Conservation (phyloP, 495 filamentous ascomycete genomes). For the Cudoniella acicularis region DNA sequence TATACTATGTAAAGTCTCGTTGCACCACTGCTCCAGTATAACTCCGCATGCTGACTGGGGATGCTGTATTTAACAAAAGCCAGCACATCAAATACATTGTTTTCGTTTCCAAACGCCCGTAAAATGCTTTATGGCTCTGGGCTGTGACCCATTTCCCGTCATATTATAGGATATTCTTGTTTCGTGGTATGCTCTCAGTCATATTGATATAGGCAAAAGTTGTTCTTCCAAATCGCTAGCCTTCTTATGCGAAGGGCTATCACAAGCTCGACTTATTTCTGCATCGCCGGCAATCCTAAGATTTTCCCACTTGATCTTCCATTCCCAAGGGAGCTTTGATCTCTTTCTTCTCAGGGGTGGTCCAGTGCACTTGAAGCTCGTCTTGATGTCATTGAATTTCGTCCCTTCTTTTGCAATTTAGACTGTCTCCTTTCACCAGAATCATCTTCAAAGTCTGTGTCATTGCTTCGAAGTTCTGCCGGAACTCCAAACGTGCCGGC, state of each 20-base stretch:
- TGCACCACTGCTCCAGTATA: neutral
- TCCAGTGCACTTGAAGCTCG: constrained; percentile 3
- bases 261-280: no score
- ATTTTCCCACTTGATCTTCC: no score
- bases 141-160: neutral
- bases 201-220: no score
- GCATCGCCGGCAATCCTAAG: no score
- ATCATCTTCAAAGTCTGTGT: constrained; percentile 9
- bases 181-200: no score
- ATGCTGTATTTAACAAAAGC: neutral
- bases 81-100: neutral
- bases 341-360: constrained; percentile 1
- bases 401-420: constrained; percentile 29
- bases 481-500: constrained; percentile 44
- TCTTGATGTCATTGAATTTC: constrained; percentile 7
- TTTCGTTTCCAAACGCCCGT: neutral
- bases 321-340: no score
- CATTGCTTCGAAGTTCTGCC: constrained; percentile 11
- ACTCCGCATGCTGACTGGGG: neutral
- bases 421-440: constrained; percentile 31
- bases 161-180: neutral
- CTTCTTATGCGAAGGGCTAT: no score
- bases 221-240: no score
- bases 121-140: neutral
- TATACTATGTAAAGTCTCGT: no score